These are phyloP conservation scores for Chlorencoelia australis DNA, from an alignment of 2,329 filamentous ascomycete genomes.

Conservation along the genomic window DNA sequence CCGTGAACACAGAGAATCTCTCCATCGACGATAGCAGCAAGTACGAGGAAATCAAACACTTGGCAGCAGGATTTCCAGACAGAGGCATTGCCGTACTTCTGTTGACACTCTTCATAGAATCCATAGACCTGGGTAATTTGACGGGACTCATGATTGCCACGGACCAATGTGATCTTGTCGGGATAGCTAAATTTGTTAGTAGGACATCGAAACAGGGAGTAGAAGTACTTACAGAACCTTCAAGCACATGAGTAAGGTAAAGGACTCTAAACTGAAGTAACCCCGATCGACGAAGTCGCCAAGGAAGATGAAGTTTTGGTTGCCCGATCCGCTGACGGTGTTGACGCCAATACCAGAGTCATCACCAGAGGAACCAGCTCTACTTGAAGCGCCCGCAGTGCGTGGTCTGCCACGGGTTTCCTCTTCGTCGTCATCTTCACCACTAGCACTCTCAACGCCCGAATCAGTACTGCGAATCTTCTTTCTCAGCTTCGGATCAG, in stretches of 20 bases:
- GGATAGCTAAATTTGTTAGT: slow-evolving; percentile 44
- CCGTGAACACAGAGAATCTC: slow-evolving; percentile 66
- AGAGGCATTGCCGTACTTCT: slow-evolving; percentile 68
- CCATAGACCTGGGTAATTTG: slow-evolving; percentile 73
- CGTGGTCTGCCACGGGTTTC: slow-evolving; percentile 37
- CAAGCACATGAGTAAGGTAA: slow-evolving; percentile 61
- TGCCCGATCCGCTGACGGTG: slow-evolving; percentile 38
- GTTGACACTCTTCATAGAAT: slow-evolving; percentile 69
- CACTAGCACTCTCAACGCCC: slow-evolving; percentile 37
- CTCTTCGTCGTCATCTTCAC: slow-evolving; percentile 41
- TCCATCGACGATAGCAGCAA: slow-evolving; percentile 64
- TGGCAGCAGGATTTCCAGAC: slow-evolving; percentile 75
- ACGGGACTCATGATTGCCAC: slow-evolving; percentile 66
- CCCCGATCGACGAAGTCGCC: slow-evolving; percentile 67
- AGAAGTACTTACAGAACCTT: slow-evolving; percentile 51
- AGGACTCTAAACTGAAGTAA: slow-evolving; percentile 65
- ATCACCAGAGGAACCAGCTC: slow-evolving; percentile 30
- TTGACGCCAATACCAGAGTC: slow-evolving; percentile 30
- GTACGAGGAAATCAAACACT: slow-evolving; percentile 67
- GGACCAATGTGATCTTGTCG: slow-evolving; percentile 61
- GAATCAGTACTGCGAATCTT: slow-evolving; percentile 59
- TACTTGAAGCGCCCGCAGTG: slow-evolving; percentile 32
- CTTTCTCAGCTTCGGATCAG: slow-evolving; percentile 75
- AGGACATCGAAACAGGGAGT: background rate
- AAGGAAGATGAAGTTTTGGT: slow-evolving; percentile 62